Percentiles rank a stretch among this genome's conserved stretches.
These are phyloP conservation scores for Nicotiana knightiana DNA, from an alignment of 257 asterid genomes.

Conservation along the genomic window DNA sequence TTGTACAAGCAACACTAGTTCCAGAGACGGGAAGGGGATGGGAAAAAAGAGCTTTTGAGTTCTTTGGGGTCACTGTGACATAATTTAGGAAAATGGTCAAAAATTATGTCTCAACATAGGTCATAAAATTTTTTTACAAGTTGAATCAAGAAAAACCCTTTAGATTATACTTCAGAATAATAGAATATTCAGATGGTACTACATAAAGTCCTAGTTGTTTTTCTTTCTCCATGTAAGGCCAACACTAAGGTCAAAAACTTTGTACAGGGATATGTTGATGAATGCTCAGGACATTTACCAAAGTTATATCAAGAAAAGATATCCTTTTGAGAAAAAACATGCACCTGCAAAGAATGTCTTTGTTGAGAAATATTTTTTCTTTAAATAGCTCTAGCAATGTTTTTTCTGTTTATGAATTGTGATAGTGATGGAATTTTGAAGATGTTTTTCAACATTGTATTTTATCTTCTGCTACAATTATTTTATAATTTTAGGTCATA, in stretches of 20 bases:
- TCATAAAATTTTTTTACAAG: too few species aligned
- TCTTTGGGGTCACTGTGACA: neutral
- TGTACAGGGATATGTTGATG: constrained; percentile 39
- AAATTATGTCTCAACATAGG: too few species aligned
- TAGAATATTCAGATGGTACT: too few species aligned
- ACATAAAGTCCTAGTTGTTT: too few species aligned
- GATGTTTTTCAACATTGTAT: too few species aligned
- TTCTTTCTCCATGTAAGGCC: neutral
- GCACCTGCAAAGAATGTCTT: constrained; percentile 1
- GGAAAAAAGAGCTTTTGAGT: neutral
- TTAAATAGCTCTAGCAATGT: neutral
- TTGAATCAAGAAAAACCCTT: too few species aligned
- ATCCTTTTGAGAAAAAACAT: constrained; percentile 8
- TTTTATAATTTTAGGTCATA: too few species aligned
- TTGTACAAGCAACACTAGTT: neutral
- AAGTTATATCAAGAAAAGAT: constrained; percentile 35
- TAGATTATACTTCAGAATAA: too few species aligned
- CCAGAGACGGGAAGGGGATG: neutral
- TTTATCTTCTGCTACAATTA: too few species aligned
- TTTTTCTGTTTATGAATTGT: too few species aligned
- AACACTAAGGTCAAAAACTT: constrained; percentile 20
- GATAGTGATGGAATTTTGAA: too few species aligned
- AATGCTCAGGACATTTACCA: constrained; percentile 34
- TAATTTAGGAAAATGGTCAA: too few species aligned
- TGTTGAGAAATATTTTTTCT: neutral